Percentiles rank a stretch among this genome's conserved stretches.
These are phyloP conservation scores for Malbranchea cinnamomea DNA, from an alignment of 2,329 filamentous ascomycete genomes.

Conservation along the genomic window DNA sequence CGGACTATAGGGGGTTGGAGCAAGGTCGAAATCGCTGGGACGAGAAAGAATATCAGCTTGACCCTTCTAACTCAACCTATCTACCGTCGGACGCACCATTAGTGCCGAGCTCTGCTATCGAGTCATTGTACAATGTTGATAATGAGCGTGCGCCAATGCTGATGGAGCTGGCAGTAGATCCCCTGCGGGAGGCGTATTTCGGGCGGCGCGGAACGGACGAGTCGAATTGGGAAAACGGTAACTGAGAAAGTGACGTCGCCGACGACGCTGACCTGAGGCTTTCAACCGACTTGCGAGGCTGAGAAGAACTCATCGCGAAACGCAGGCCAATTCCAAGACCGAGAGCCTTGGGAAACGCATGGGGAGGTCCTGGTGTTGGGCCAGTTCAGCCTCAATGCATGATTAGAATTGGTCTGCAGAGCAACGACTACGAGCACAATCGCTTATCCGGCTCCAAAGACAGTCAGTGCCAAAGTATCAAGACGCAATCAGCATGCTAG, in stretches of 20 bases:
- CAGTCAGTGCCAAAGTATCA: not conserved
- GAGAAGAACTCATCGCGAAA: conserved; percentile 42
- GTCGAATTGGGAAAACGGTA: conserved; percentile 20
- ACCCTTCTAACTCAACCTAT: not conserved
- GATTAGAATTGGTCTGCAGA: too few species aligned
- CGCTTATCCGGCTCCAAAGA: too few species aligned
- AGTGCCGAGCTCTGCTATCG: conserved; percentile 51
- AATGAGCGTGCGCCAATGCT: conserved; percentile 79
- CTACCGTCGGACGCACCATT: conserved; percentile 38
- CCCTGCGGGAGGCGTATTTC: conserved; percentile 40
- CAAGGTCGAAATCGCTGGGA: conserved; percentile 63
- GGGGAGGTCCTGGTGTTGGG: too few species aligned
- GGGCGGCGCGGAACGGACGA: conserved; percentile 20
- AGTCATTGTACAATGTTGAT: conserved; percentile 42
- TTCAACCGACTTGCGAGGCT: conserved; percentile 50
- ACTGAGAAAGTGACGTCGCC: conserved; percentile 36
- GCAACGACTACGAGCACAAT: too few species aligned
- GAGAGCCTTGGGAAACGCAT: not conserved
- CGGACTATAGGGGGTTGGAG: conserved; percentile 65
- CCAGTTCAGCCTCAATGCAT: too few species aligned
- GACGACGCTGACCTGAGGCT: conserved; percentile 44
- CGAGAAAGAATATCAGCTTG: conserved; percentile 3
- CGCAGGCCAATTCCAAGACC: not conserved
- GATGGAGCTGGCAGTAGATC: conserved; percentile 76
- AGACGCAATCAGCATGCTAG: not conserved